Conservation (phyloP, 2,329 filamentous ascomycete genomes). For the Neofusicoccum laricinum region DNA sequence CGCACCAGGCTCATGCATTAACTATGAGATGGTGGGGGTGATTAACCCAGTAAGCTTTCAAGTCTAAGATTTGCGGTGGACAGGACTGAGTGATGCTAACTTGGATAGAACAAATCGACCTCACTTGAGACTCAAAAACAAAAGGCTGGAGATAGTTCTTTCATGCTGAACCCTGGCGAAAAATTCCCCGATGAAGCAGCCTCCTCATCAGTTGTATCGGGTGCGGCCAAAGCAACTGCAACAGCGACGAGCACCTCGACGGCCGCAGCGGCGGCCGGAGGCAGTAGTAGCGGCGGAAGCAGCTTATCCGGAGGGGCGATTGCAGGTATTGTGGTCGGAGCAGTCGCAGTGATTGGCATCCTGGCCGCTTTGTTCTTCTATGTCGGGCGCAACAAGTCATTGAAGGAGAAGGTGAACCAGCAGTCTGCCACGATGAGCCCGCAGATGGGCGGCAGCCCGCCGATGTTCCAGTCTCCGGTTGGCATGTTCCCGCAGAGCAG, state of each 20-base stretch:
- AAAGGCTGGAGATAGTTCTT: conserved; percentile 23
- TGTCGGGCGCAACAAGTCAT: conserved; percentile 47
- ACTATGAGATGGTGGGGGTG: conserved; percentile 69
- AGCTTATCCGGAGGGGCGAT: conserved; percentile 40
- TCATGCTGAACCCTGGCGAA: conserved; percentile 37
- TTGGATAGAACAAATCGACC: conserved; percentile 4
- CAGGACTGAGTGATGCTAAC: not conserved
- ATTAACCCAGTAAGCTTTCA: conserved; percentile 61
- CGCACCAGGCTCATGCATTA: conserved; percentile 62
- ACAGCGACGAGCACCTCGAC: not conserved
- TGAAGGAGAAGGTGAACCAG: conserved; percentile 1
- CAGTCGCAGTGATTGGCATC: conserved; percentile 58
- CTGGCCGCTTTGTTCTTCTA: conserved; percentile 63
- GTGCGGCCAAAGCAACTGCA: not conserved
- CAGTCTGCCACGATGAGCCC: not conserved
- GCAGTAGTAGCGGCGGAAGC: conserved; percentile 2
- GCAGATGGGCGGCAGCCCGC: conserved; percentile 2
- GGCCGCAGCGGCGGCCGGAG: not conserved
- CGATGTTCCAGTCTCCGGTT: conserved; percentile 9
- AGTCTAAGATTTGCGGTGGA: not conserved
- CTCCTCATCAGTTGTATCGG: conserved; percentile 5
- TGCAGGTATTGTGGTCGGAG: conserved; percentile 60
- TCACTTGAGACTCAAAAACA: conserved; percentile 13
- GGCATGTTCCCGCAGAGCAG: conserved; percentile 1
- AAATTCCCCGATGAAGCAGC: conserved; percentile 35